These are phyloP conservation scores for Rhododendron vialii DNA, from an alignment of 148 eudicot species.

Conservation along the genomic window DNA sequence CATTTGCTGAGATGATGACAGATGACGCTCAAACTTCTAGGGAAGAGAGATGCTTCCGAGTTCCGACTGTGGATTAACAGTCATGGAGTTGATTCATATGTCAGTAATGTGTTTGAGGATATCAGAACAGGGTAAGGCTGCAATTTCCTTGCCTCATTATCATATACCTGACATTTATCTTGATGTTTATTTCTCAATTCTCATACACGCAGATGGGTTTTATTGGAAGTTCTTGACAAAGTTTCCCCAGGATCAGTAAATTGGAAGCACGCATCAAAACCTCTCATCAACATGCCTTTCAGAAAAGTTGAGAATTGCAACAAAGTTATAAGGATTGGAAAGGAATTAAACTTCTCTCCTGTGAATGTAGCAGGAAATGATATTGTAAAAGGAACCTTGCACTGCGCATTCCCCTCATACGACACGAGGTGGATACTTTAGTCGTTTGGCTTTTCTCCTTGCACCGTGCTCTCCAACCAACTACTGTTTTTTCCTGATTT, in stretches of 20 bases:
- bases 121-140: conserved; percentile 63
- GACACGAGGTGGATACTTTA: too few species aligned
- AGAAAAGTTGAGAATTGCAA: conserved; percentile 87
- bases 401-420: too few species aligned
- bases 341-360: conserved; percentile 64
- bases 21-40: conserved; percentile 78
- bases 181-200: conserved; percentile 6
- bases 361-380: conserved; percentile 84
- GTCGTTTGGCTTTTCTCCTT: not conserved
- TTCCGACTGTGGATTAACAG: conserved; percentile 92
- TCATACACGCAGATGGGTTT: conserved; percentile 54
- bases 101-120: conserved; percentile 86
- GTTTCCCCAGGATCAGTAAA: conserved; percentile 70
- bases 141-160: not conserved
- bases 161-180: not conserved
- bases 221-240: conserved; percentile 76
- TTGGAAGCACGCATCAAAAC: conserved; percentile 69
- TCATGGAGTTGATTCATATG: conserved; percentile 68
- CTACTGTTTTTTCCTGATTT: not conserved
- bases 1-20: conserved; percentile 64
- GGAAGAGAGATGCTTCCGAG: conserved; percentile 94
- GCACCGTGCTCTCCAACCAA: not conserved
- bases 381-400: conserved; percentile 65
- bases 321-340: conserved; percentile 71
- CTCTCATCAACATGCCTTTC: conserved; percentile 85